Conservation (phyloP, 1,139 yeast species). For the Ogataea hybrid region DNA sequence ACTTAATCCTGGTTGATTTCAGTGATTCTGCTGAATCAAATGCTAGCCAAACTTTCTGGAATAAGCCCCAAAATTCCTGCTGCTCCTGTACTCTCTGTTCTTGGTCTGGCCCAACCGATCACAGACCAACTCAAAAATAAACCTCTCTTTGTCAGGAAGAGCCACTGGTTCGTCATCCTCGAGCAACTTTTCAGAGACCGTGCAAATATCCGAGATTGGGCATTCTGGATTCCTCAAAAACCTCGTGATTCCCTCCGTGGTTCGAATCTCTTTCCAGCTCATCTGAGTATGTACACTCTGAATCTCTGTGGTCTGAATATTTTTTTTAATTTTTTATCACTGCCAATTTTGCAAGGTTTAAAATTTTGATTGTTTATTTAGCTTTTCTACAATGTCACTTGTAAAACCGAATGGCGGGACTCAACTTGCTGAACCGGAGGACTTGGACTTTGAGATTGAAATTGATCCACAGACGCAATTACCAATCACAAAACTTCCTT, state of each 20-base stretch:
- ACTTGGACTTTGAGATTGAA: constrained; percentile 22
- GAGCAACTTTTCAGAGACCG: constrained; percentile 42
- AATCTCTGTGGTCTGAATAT: not conserved
- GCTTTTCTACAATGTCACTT: not conserved
- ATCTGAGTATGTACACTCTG: not conserved
- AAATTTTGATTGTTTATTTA: constrained; percentile 1
- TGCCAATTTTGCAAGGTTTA: constrained; percentile 5
- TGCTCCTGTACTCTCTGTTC: constrained; percentile 41
- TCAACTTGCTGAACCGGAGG: not conserved
- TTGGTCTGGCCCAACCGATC: constrained; percentile 60
- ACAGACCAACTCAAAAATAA: constrained; percentile 62
- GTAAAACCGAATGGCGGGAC: not conserved
- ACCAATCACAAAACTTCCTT: constrained; percentile 36
- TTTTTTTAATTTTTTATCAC: constrained; percentile 4
- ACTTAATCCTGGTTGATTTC: constrained; percentile 20
- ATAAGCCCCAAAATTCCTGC: constrained; percentile 47
- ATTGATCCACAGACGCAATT: constrained; percentile 39
- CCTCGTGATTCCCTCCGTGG: constrained; percentile 65
- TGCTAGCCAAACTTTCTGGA: constrained; percentile 40
- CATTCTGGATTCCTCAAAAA: constrained; percentile 57
- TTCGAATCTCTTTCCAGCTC: constrained; percentile 11
- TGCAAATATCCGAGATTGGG: constrained; percentile 42
- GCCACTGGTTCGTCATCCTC: constrained; percentile 40
- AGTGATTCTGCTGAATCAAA: constrained; percentile 21
- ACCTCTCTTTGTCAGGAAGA: constrained; percentile 60